Percentiles rank a stretch among this genome's conserved stretches.
phyloP scores from a whole-genome alignment of 805 yeast genomes.

The Metschnikowia kofuensis region DNA sequence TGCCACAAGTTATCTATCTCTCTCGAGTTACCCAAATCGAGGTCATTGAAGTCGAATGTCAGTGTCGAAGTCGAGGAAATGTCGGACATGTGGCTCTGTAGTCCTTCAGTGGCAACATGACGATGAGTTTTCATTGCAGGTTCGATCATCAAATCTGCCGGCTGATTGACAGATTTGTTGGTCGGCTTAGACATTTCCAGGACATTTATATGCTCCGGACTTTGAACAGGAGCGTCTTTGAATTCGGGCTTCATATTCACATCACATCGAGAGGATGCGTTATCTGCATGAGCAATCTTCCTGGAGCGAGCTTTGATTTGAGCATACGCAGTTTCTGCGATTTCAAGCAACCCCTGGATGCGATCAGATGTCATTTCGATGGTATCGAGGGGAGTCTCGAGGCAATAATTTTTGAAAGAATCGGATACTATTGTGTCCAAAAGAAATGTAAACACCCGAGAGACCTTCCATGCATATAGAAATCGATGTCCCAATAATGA shows the following conservation, averaged over 20 bases:
- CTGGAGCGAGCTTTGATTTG: slow-evolving; percentile 5
- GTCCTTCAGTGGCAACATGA: not conserved
- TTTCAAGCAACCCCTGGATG: slow-evolving; percentile 10
- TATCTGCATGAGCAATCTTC: not conserved
- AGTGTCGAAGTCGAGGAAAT: slow-evolving; percentile 3
- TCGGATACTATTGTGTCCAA: slow-evolving; percentile 3
- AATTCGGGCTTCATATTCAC: too few relatives aligned
- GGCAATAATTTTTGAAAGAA: not conserved
- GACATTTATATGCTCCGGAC: too few relatives aligned
- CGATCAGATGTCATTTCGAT: slow-evolving; percentile 4
- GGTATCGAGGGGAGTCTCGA: slow-evolving; percentile 2
- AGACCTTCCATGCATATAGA: slow-evolving; percentile 17
- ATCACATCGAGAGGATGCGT: too few relatives aligned
- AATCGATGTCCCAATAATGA: slow-evolving; percentile 14
- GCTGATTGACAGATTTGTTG: too few relatives aligned
- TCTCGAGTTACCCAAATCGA: slow-evolving; percentile 1
- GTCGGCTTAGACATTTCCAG: too few relatives aligned
- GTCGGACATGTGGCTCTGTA: not conserved
- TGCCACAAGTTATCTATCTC: slow-evolving; percentile 14
- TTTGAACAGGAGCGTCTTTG: too few relatives aligned
- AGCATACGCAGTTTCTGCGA: slow-evolving; percentile 5
- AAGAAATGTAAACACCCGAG: slow-evolving; percentile 12
- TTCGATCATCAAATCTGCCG: not conserved
- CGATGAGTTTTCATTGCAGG: not conserved
- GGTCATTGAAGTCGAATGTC: slow-evolving; percentile 3